A percentile compares a stretch with the other conserved stretches of the same genome.
Evolutionary conservation across 352 stramenopile species (phyloP).

Genomic region (Globisporangium nodosum): DNA sequence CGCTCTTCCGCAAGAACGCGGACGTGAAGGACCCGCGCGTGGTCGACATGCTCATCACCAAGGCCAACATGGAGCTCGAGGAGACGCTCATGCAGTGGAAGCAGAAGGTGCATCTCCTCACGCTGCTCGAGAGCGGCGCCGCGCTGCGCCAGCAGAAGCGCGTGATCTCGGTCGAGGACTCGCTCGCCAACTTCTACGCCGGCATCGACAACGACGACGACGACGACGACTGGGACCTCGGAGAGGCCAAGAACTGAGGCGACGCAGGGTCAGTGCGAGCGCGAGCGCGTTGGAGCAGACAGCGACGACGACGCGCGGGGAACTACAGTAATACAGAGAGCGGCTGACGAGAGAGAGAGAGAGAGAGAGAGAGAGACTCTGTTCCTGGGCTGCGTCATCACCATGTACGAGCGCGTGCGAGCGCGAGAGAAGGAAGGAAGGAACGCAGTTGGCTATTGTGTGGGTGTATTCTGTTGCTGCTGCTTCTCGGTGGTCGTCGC

Average conservation of each 20-base stretch:
- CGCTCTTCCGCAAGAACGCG: slow-evolving; percentile 93
- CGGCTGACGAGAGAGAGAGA: too few relatives aligned
- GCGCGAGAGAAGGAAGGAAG: neutral
- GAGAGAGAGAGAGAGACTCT: too few relatives aligned
- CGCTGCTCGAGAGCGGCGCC: slow-evolving; percentile 61
- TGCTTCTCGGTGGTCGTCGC: neutral
- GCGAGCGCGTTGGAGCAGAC: neutral
- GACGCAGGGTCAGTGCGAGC: neutral
- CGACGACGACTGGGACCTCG: slow-evolving; percentile 42
- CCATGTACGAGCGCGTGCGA: too few relatives aligned
- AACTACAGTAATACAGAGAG: neutral
- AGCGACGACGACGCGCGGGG: neutral
- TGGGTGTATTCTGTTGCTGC: neutral
- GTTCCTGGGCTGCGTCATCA: too few relatives aligned
- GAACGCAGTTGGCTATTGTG: neutral
- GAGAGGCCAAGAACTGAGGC: slow-evolving; percentile 20
- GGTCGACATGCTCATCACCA: slow-evolving; percentile 95
- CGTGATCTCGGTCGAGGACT: slow-evolving; percentile 41
- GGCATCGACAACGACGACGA: slow-evolving; percentile 64
- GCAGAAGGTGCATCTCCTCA: slow-evolving; percentile 94
- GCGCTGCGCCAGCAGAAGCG: slow-evolving; percentile 50
- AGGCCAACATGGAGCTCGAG: slow-evolving; percentile 98
- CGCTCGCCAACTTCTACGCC: slow-evolving; percentile 79
- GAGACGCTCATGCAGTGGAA: slow-evolving; percentile 98
- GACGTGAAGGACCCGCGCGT: slow-evolving; percentile 93